Evolutionary conservation across 2,329 filamentous ascomycete genomes (phyloP), one percentile per base, ranked within the genome.

Genomic region (Metarhizium sp.): DNA sequence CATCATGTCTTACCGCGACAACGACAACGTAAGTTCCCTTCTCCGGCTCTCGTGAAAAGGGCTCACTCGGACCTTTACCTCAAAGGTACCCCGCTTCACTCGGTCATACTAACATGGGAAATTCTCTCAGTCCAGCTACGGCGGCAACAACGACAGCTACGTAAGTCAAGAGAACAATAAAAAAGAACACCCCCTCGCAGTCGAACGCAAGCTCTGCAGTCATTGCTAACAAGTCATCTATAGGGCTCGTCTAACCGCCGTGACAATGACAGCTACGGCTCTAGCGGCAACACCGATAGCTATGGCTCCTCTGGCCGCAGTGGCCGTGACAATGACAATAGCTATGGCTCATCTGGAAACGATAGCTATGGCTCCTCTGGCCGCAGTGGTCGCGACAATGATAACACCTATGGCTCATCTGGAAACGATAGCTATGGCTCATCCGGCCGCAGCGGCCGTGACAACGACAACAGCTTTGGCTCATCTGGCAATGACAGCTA

Each of bases 1-100:
- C 34, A 72, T 38, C 54, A 75, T 78, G 76, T 78, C 76, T 72
- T 77, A 74, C 71, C 67, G 70, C 64, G 66, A 71, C 59, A 71
- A 75, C 70, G 68, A 69, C 56, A 63, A 68, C 65, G 69, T 69
- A 60, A 66, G 67, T 58, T 30, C 25, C n/a, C 14, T 10, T 4
- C 6, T 11, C 18, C 4, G n/a, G n/a, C 32, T 52, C n/a, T 36
- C 3, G 2, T 20, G 40, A 32, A 42, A 13, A 30, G 10, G n/a
- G 25, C 8, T n/a, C 8, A n/a, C 13, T 5, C 14, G 25, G 20
- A 1, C 2, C 2, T 16, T 40, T 16, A 30, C 36, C 34, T 45
- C 13, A 43, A 32, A 48, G 32, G 4, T 10, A 36, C 11, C 16
- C 20, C 20, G 14, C 51, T 29, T 10, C 25, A 48, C 18, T 36